Base-by-base conservation (phyloP, 2,329 filamentous ascomycete genomes). In the Cytospora piceae region DNA sequence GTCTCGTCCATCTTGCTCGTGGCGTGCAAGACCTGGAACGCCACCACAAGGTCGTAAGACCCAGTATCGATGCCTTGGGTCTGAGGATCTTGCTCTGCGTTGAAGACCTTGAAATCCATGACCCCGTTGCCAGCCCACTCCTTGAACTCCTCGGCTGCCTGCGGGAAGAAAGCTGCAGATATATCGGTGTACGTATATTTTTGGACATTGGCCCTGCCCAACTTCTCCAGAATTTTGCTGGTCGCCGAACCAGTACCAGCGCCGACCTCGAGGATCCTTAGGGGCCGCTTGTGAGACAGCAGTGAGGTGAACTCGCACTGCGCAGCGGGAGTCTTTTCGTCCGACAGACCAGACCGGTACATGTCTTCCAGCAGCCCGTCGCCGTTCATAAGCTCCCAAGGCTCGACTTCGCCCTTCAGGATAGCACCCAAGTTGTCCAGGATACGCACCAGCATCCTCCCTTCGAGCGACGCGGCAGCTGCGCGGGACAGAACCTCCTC, bases 41-140 rank as follows among this genome's bases (percentile, higher is more conserved):
- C 75, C 54, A 78, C 64, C 3, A 77, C 64, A 14, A 77, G 22
- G 56, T 78, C 76, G 56, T 71, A 75, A 3, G 68, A 70, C 2
- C 66, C 56, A 20, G 67, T 55, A 14, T 64, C 61, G 24, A 75
- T 77, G 0, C 76, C 77, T 62, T 80, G 78, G 3, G 61, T 54
- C 0, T 37, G 34, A 12, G 70, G 65, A 42, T 71, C 69, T 7
- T 70, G 63, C 27, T 74, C 72, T 20, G 76, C 70, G 56, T 80
- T 72, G 2, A 71, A 67, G 0, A 70, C 67, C 31, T 59, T 65
- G 54, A 65, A 67, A 14, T 34, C 34, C 58, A 67, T 59, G 49
- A 69, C 58, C 0, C 66, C 67, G 42, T 73, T 70, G 2, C 63
- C 53, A 2, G 68, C 57, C 56, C 79, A 75, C n/a, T 67, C 70